Base-by-base conservation (phyloP, 1,139 yeast species). In the Ogataea hybrid region DNA sequence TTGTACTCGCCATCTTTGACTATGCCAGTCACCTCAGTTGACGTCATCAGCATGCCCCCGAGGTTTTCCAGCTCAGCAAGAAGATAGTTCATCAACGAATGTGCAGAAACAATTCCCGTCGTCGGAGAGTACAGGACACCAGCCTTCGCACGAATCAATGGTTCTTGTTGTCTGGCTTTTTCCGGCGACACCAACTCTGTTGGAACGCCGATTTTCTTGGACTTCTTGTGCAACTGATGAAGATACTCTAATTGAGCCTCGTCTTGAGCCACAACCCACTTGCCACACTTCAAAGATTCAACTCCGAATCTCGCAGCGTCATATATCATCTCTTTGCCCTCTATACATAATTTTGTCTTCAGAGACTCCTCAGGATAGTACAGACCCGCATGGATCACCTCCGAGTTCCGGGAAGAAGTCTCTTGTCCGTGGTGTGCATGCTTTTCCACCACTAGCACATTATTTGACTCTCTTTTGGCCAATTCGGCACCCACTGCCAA, bases 351-450 rank as follows among this genome's bases (percentile, higher is more conserved):
- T 52, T 70, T 65, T 1, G 87, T 78, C 57, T 87, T 83, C 43
- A 89, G 66, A 3, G 84, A 73, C 44, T 77, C 76, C 10, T 68
- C 65, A 0, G 96, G 95, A 56, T 85, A 84, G 59, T 89, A 89
- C 7, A 89, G 57, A 0, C 96, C 97, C 0, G 96, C 96, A 63
- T 89, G 97, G 27, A 89, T 83, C 23, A 89, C 97, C 56, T 89
- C 97, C 2, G 95, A 85, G 67, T 89, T 89, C 39, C 96, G 69
- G 10, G 94, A 77, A 2, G 95, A 82, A 0, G 96, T 88, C 57
- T 89, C 96, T 52, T 76, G 73, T 1, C 96, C 96, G 38, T 81
- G 59, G 21, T 68, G 69, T 1, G 64, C 61, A 57, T 88, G 79
- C 53, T 84, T 79, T 54, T 89, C 97, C 3, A 88, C 60, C 9